A percentile compares a stretch with the other conserved stretches of the same genome.
These are phyloP conservation scores for Monosporascus sp. DNA, from an alignment of 2,329 filamentous ascomycete species.

Conservation along the genomic window DNA sequence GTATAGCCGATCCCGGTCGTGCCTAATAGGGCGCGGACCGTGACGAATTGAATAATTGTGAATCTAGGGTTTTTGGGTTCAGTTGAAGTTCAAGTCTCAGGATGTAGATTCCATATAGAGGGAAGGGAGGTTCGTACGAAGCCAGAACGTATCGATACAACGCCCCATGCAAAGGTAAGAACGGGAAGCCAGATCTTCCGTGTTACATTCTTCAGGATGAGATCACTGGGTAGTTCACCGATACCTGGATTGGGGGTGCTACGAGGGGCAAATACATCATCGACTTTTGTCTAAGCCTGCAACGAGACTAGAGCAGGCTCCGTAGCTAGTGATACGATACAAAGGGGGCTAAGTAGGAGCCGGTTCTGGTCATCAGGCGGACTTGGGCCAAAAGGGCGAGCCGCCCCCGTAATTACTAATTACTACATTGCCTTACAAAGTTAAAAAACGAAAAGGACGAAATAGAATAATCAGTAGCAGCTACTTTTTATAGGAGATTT, in stretches of 20 bases:
- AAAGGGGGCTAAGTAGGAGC: no score
- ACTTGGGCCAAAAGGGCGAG: no score
- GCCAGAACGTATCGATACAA: slow-evolving; percentile 52
- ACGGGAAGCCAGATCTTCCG: slow-evolving; percentile 57
- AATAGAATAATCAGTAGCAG: no score
- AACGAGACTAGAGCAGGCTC: no score
- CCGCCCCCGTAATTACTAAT: no score
- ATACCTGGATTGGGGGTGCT: slow-evolving; percentile 1
- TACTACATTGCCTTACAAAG: no score
- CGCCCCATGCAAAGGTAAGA: slow-evolving; percentile 53
- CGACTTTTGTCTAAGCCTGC: no score
- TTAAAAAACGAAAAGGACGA: no score
- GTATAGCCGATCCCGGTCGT: slow-evolving; percentile 58
- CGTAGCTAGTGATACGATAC: no score
- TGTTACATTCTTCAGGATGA: slow-evolving; percentile 57
- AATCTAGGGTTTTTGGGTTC: slow-evolving; percentile 23
- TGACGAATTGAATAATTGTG: slow-evolving; percentile 53
- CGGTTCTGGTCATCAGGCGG: no score
- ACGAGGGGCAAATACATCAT: no score
- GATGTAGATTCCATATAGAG: neutral
- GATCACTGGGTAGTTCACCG: slow-evolving; percentile 58
- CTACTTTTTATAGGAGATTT: no score
- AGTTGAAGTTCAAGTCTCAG: neutral
- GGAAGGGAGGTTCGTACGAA: slow-evolving; percentile 25
- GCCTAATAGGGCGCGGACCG: slow-evolving; percentile 55